These are phyloP conservation scores for Cystofilobasidium ferigula DNA, from an alignment of 768 basidiomycete genomes.

Conservation along the genomic window DNA sequence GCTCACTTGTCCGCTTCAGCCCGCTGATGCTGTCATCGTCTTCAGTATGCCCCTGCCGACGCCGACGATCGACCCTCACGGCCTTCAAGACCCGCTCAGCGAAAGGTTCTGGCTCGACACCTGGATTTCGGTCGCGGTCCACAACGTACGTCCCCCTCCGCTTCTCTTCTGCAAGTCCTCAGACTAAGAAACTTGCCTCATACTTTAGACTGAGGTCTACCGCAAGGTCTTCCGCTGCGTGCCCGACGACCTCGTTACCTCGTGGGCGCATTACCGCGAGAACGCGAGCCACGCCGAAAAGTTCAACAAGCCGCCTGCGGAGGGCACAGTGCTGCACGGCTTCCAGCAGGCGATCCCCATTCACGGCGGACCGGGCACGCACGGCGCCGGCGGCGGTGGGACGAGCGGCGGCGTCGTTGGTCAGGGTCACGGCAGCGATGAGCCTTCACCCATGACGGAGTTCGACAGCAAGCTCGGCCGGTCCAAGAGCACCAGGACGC, in stretches of 20 bases:
- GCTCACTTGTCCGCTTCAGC: neutral
- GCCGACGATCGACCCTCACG: constrained; percentile 62
- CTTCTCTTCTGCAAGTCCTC: neutral
- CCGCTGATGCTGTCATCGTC: neutral
- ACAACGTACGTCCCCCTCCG: constrained; percentile 56
- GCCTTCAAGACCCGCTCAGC: constrained; percentile 77
- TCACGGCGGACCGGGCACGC: constrained; percentile 36
- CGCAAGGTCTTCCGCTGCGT: constrained; percentile 88
- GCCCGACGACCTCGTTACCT: constrained; percentile 82
- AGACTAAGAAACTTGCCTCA: neutral
- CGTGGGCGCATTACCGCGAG: constrained; percentile 93
- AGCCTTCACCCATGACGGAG: constrained; percentile 21
- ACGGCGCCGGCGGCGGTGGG: constrained; percentile 40
- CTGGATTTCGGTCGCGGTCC: constrained; percentile 75
- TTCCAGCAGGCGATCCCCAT: constrained; percentile 33
- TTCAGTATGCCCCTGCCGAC: constrained; percentile 49
- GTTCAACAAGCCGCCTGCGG: constrained; percentile 28
- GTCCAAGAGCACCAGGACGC: constrained; percentile 7
- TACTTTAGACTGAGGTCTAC: constrained; percentile 74
- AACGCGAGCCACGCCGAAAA: constrained; percentile 43
- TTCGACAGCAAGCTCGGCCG: neutral
- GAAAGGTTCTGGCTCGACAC: constrained; percentile 81
- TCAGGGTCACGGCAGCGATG: constrained; percentile 28
- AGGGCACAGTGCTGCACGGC: constrained; percentile 33
- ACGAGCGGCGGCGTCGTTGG: constrained; percentile 38